phyloP scores from a whole-genome alignment of 306 rosid genomes.

The Cicer cuneatum region DNA sequence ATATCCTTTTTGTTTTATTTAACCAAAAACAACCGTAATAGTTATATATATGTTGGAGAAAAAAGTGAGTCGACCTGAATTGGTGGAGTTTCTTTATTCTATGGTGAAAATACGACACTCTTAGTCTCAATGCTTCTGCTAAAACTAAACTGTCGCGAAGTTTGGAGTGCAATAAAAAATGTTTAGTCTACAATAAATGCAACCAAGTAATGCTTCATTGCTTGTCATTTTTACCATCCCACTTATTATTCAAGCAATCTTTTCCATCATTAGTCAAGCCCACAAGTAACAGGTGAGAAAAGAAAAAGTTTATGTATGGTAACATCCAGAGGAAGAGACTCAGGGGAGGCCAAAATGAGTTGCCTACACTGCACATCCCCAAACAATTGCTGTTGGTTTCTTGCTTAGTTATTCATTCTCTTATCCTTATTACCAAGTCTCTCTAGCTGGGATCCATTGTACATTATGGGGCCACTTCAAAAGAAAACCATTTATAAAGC shows the following conservation, averaged over 20 bases:
- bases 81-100: constrained; percentile 19
- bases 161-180: not conserved
- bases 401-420: constrained; percentile 1
- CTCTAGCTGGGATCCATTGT: not conserved
- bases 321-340: constrained; percentile 3
- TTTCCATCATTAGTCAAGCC: not conserved
- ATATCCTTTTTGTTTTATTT: not conserved
- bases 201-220: constrained; percentile 7
- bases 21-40: constrained; percentile 4
- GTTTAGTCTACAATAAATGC: not conserved
- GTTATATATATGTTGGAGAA: constrained; percentile 4
- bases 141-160: not conserved
- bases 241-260: not conserved
- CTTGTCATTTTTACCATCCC: not conserved
- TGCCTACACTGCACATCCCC: not conserved
- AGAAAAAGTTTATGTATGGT: not conserved
- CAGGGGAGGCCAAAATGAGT: constrained; percentile 7
- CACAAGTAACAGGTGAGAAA: not conserved
- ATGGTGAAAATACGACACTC: constrained; percentile 1
- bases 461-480: constrained; percentile 17
- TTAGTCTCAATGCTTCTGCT: not conserved
- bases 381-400: constrained; percentile 4
- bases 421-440: not conserved
- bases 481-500: not conserved
- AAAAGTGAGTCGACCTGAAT: not conserved